These are phyloP conservation scores for Medicago lupulina DNA, from an alignment of 306 rosid genomes.

Conservation along the genomic window DNA sequence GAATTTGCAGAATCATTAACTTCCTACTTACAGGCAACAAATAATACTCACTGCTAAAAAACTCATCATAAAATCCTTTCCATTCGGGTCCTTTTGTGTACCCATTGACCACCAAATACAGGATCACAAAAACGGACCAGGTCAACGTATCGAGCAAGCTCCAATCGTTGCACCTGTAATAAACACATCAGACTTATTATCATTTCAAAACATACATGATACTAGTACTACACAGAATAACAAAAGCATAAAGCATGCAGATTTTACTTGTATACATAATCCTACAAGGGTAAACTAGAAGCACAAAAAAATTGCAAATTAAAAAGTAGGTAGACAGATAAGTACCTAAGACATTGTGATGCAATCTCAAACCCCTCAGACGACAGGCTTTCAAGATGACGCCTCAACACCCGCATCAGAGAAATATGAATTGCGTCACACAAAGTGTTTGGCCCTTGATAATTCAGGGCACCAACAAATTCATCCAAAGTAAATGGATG, in stretches of 20 bases:
- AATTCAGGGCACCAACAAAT: conserved; percentile 85
- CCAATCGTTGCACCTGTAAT: conserved; percentile 80
- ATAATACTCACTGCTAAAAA: conserved; percentile 73
- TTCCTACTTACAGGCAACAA: conserved; percentile 71
- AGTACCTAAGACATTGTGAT: conserved; percentile 76
- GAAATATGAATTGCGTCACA: conserved; percentile 84
- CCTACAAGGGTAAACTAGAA: conserved; percentile 8
- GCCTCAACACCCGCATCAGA: conserved; percentile 72
- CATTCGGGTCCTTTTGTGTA: conserved; percentile 64
- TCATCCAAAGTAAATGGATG: conserved; percentile 87
- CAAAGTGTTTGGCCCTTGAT: conserved; percentile 57
- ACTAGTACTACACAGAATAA: conserved; percentile 12
- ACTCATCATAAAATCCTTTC: conserved; percentile 72
- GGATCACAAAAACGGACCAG: conserved; percentile 83
- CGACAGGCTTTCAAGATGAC: conserved; percentile 68
- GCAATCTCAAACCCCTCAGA: conserved; percentile 77
- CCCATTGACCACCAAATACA: conserved; percentile 73
- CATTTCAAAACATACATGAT: not conserved
- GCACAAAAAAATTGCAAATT: not conserved
- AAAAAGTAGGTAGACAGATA: conserved; percentile 9
- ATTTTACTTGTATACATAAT: conserved; percentile 27
- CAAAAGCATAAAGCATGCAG: not conserved
- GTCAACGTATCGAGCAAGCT: conserved; percentile 83
- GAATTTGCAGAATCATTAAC: conserved; percentile 74
- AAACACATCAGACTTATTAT: conserved; percentile 27